phyloP scores from a whole-genome alignment of 164 flowering plant species.

The Brasenia schreberi region DNA sequence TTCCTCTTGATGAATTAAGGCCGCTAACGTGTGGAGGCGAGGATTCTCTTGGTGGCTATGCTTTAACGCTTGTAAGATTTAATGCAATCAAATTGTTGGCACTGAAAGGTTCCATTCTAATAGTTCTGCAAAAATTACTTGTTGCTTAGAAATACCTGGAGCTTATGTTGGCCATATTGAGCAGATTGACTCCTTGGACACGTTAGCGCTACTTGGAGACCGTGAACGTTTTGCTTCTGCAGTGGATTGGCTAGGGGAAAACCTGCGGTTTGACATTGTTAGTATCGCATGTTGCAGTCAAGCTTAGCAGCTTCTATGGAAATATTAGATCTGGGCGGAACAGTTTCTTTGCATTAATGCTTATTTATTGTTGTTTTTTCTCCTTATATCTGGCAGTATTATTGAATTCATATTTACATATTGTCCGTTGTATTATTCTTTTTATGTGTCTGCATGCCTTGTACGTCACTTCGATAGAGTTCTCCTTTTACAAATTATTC shows the following conservation, averaged over 20 bases:
- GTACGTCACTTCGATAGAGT: too few relatives aligned
- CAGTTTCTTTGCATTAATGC: too few relatives aligned
- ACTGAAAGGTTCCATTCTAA: too few relatives aligned
- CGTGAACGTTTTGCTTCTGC: constrained; percentile 58
- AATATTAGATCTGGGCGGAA: too few relatives aligned
- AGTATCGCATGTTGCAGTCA: constrained; percentile 17
- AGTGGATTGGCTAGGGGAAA: constrained; percentile 95
- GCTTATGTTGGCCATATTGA: constrained; percentile 1
- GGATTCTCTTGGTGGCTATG: constrained; percentile 93
- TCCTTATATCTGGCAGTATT: too few relatives aligned
- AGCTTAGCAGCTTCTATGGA: neutral
- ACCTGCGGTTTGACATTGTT: constrained; percentile 90
- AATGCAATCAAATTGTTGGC: neutral
- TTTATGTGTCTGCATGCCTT: too few relatives aligned
- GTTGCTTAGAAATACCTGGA: too few relatives aligned
- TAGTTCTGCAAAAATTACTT: too few relatives aligned
- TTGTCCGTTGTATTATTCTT: too few relatives aligned
- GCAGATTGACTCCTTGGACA: constrained; percentile 92
- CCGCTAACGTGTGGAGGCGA: constrained; percentile 85
- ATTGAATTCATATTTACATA: too few relatives aligned
- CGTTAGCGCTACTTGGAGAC: constrained; percentile 79
- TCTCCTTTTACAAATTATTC: too few relatives aligned
- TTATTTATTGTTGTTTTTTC: too few relatives aligned
- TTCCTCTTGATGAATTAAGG: constrained; percentile 84
- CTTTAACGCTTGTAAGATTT: constrained; percentile 71